These are phyloP conservation scores for Pseudisothecium myosuroides DNA, from an alignment of 225 moss, liverwort and hornwort genomes.

Conservation along the genomic window DNA sequence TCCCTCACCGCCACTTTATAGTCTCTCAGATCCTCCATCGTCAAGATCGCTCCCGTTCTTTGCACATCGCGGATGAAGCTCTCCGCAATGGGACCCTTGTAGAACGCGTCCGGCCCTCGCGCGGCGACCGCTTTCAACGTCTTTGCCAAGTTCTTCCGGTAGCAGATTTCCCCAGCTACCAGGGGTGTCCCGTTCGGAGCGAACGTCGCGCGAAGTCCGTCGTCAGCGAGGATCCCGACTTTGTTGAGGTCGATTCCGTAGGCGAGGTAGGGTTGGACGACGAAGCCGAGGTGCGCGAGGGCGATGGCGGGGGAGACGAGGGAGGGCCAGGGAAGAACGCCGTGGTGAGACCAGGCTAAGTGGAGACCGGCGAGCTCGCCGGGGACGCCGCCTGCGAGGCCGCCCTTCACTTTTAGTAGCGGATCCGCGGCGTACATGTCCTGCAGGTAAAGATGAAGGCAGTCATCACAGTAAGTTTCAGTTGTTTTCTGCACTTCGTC, in stretches of 20 bases:
- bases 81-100: slow-evolving; percentile 44
- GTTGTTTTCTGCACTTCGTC: not conserved
- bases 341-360: slow-evolving; percentile 51
- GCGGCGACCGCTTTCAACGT: slow-evolving; percentile 37
- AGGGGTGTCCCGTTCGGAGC: slow-evolving; percentile 42
- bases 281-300: slow-evolving; percentile 47
- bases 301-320: slow-evolving; percentile 43
- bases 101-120: slow-evolving; percentile 47
- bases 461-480: not conserved
- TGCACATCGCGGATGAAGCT: slow-evolving; percentile 45
- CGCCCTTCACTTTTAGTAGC: slow-evolving; percentile 22
- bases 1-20: slow-evolving; percentile 39
- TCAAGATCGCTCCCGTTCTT: slow-evolving; percentile 53
- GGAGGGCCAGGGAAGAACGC: slow-evolving; percentile 44
- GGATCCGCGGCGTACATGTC: slow-evolving; percentile 57
- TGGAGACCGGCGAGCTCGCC: slow-evolving; percentile 74
- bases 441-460: slow-evolving; percentile 9
- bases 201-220: slow-evolving; percentile 45
- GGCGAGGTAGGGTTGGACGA: slow-evolving; percentile 49
- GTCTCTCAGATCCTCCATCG: slow-evolving; percentile 36
- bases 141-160: slow-evolving; percentile 34
- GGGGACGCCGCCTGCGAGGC: slow-evolving; percentile 50
- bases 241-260: not conserved
- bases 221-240: slow-evolving; percentile 22
- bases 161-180: slow-evolving; percentile 35